Evolutionary conservation across 805 yeast genomes (phyloP), one percentile per base, ranked within the genome.

Genomic region (Teunomyces cretensis): DNA sequence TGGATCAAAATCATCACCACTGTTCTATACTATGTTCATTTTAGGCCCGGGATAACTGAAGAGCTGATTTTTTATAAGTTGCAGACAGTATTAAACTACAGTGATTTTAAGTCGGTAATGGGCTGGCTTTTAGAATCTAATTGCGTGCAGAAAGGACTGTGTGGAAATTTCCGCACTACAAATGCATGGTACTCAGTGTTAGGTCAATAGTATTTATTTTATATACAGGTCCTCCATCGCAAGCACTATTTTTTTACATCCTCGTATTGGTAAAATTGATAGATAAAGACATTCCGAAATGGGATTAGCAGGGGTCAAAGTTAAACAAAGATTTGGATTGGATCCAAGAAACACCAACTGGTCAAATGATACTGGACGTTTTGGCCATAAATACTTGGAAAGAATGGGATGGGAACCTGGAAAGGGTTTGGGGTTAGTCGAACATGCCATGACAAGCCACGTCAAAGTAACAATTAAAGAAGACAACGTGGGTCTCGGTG

Each of bases 301-400:
- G 95, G 94, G 95, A 42, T 76, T 87, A 58, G 92, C 92, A 36
- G 97, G 88, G 9, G 75, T 84, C 5, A 85, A 83, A 60, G 80
- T 76, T 9, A 89, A 87, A 58, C 96, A 87, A 57, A 78, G 94
- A 58, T 85, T 91, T 62, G 97, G 98, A 9, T 67, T 76, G 30
- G 99, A 92, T 68, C 99, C 99, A 13, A 74, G 98, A 59, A 92
- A 92, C 59, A 91, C 97, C 1, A 79, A 82, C 49, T 92, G 99
- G 99, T 85, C 97, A 19, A 89, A 89, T 59, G 88, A 88, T 56
- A 81, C 84, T 0, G 72, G 74, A 3, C 69, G 96, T 42, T 92
- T 92, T 58, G 99, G 99, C 0, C 97, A 87, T 62, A 80, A 85
- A 57, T 90, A 90, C 64, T 64, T 92, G 48, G 81, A 81, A 50